phyloP scores from a whole-genome alignment of 2,329 filamentous ascomycete species.

The Nothopassalora personata region DNA sequence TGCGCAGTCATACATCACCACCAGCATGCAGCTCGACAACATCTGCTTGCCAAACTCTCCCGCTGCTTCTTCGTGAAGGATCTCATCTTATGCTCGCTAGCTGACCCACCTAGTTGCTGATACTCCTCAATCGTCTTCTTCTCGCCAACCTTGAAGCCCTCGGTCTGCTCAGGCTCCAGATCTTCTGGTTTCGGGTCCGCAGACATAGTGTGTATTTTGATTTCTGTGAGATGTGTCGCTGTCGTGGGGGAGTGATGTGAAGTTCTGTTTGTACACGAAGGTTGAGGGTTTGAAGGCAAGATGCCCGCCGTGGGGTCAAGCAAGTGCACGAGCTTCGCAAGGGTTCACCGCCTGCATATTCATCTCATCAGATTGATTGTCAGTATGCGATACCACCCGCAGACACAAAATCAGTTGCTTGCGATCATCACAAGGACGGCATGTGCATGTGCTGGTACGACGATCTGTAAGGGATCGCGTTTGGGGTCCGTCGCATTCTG shows the following conservation, averaged over 20 bases:
- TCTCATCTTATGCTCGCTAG: background rate
- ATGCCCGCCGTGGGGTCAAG: background rate
- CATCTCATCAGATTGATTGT: too few relatives aligned
- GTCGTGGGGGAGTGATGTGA: background rate
- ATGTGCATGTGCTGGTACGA: too few relatives aligned
- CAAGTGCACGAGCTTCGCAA: background rate
- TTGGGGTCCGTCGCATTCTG: too few relatives aligned
- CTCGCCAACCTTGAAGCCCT: constrained; percentile 97
- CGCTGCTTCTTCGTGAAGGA: too few relatives aligned
- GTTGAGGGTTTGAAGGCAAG: background rate
- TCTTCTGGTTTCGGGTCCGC: constrained; percentile 60
- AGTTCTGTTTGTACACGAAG: background rate
- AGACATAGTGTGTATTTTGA: constrained; percentile 28
- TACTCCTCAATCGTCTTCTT: constrained; percentile 98
- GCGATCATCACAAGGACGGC: too few relatives aligned
- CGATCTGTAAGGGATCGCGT: too few relatives aligned
- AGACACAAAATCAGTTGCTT: too few relatives aligned
- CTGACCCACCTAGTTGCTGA: constrained; percentile 63
- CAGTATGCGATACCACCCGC: too few relatives aligned
- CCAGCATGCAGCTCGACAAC: too few relatives aligned
- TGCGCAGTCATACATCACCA: too few relatives aligned
- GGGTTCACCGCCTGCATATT: background rate
- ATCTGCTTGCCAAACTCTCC: too few relatives aligned
- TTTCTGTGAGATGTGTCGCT: background rate
- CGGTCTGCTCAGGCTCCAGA: constrained; percentile 77